Conservation (phyloP, 306 rosid species). For the Ziziphus jujuba region DNA sequence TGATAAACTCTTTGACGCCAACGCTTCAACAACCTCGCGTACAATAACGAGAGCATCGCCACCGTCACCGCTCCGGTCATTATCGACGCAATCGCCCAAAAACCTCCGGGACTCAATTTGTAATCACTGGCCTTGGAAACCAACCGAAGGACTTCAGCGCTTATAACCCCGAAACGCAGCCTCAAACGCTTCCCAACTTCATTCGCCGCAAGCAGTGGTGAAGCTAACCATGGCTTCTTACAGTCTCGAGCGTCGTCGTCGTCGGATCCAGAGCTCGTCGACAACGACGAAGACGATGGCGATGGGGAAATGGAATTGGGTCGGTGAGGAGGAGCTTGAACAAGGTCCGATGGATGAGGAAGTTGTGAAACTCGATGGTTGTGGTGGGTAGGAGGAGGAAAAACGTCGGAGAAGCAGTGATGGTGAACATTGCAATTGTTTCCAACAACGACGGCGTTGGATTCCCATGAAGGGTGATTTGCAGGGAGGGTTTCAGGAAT, state of each 20-base stretch:
- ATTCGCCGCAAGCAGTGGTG: neutral
- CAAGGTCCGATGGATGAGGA: neutral
- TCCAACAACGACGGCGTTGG: neutral
- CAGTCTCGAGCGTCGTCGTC: neutral
- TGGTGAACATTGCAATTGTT: no score
- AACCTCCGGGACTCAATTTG: conserved; percentile 23
- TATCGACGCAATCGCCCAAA: conserved; percentile 40
- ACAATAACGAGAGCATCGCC: conserved; percentile 20
- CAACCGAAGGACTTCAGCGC: conserved; percentile 20
- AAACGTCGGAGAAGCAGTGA: neutral
- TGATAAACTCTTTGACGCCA: conserved; percentile 24
- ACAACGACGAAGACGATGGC: conserved; percentile 5
- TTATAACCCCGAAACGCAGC: conserved; percentile 31
- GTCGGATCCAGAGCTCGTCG: neutral
- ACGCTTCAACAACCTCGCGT: conserved; percentile 21
- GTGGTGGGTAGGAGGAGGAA: conserved; percentile 10
- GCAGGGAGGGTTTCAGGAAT: no score
- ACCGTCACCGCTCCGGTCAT: conserved; percentile 38
- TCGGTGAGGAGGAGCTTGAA: conserved; percentile 4
- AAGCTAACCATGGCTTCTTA: neutral
- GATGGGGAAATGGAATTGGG: conserved; percentile 15
- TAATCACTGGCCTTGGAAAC: conserved; percentile 26
- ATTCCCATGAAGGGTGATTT: neutral
- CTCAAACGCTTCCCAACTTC: conserved; percentile 31
- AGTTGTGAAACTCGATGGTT: conserved; percentile 7